These are phyloP conservation scores for Starmerella davenportii DNA, from an alignment of 805 yeast species.

Conservation along the genomic window DNA sequence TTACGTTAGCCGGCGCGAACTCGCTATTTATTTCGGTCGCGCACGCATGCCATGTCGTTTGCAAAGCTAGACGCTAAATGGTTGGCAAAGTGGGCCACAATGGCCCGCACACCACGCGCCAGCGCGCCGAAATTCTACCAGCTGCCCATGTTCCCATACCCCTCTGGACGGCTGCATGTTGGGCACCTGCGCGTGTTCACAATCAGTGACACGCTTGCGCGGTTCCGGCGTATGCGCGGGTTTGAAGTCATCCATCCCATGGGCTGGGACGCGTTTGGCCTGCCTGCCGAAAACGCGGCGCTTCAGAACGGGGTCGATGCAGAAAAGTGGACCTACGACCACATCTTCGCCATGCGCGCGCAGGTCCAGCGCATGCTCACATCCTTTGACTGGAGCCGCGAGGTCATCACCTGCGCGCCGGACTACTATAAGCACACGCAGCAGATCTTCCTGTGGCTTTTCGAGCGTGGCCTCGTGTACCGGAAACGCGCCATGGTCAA, in stretches of 20 bases:
- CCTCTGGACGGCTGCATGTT: conserved; percentile 81
- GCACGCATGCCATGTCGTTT: not conserved
- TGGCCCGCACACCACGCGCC: not conserved
- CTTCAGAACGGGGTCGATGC: conserved; percentile 70
- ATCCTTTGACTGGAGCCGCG: conserved; percentile 87
- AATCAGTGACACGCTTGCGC: conserved; percentile 64
- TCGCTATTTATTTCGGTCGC: too few relatives aligned
- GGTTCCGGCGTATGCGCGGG: conserved; percentile 64
- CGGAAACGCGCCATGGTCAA: conserved; percentile 75
- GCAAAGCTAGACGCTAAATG: conserved; percentile 20
- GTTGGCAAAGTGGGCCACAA: conserved; percentile 17
- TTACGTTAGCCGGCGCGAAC: too few relatives aligned
- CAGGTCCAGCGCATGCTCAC: conserved; percentile 67
- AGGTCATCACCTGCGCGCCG: conserved; percentile 68
- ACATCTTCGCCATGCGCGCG: conserved; percentile 68
- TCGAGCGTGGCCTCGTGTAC: conserved; percentile 67
- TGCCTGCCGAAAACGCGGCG: conserved; percentile 98
- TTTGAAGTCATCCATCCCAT: conserved; percentile 75
- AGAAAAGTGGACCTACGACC: conserved; percentile 59
- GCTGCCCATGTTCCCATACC: conserved; percentile 87
- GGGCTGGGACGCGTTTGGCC: conserved; percentile 99
- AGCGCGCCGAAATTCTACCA: conserved; percentile 31
- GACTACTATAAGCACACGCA: conserved; percentile 90
- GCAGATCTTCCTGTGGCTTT: conserved; percentile 54
- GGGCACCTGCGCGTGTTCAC: conserved; percentile 91